Evolutionary conservation across 257 asterid genomes (phyloP), one percentile per base, ranked within the genome.

Genomic region (Verbena officinalis): DNA sequence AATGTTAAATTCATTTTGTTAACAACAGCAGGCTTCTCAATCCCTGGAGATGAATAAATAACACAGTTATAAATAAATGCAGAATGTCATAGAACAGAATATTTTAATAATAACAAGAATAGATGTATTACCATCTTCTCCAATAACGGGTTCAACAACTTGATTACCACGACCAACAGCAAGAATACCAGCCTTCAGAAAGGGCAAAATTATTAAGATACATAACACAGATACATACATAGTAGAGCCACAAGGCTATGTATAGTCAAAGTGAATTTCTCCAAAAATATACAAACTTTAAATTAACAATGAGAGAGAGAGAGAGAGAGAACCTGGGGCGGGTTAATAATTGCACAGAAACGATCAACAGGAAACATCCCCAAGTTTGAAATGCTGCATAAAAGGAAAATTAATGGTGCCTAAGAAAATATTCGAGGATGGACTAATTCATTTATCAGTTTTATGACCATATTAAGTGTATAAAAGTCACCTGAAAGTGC

Each of bases 301-400:
- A 2, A 27, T 27, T 27, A 1, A n/a, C 19, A 34, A 73, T 19
- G 74, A 48, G 73, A 50, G 80, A 69, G 72, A 33, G 78, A 59
- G 65, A 38, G 76, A 67, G 77, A 61, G 70, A 54, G 78, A 45
- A 90, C 98, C 98, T 91, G 99, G 36, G 99, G 98, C 14, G 98
- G 99, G 74, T 95, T 94, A 75, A 88, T 91, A 63, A 91, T 95
- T 67, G 99, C 99, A 75, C 98, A 95, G 75, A 95, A 95, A 4
- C 60, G 77, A 80, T 95, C 99, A 63, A 95, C 97, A 5, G 99
- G 98, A 81, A 79, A 95, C 99, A 95, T 95, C 75, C 99, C 99
- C 88, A 95, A 86, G 80, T 95, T 95, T 30, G 98, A 94, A 75
- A 95, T 91, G 84, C 98, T 91, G 94, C 90, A 78, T 14, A 65